Base-by-base conservation (phyloP, 352 stramenopile species). In the Pythium brachiatum region DNA sequence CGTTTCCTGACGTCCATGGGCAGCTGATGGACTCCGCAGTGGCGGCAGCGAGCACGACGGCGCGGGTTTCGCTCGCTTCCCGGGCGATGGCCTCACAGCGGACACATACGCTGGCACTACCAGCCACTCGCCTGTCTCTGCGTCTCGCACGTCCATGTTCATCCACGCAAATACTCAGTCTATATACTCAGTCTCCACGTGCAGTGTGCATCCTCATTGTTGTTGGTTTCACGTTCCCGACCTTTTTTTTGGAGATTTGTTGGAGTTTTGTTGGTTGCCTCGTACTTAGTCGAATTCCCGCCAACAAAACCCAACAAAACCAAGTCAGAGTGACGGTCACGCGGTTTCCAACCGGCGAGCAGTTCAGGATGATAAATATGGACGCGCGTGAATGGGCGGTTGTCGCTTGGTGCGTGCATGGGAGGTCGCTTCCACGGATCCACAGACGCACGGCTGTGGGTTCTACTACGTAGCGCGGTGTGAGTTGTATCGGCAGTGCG, bases 51-150 rank as follows among this genome's bases (percentile, higher is more conserved):
- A 44, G 20, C 52, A 53, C 20, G 39, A 41, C 13, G 18, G 56
- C 13, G 47, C 70, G 64, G 18, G 52, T 34, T 58, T 60, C 12
- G 39, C 23, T 46, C 46, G 61, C 44, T 68, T 57, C 15, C 25
- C 21, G 12, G 50, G 60, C 15, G 57, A 59, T 3, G 36, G 21
- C 21, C 29, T 23, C 55, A 34, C 12, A 20, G 31, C 23, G 3
- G 21, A 3, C 29, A 27, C 26, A 15, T 48, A 46, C 39, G 23
- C 47, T 20, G 43, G 23, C 20, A 89, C 20, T 39, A 80, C 65
- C 27, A 92, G 59, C 32, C 60, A 55, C 59, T 90, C 81, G 4
- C 79, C 79, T 1, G 78, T 91, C 70, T 91, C 82, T 44, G 79
- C 79, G 41, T 91, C 79, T 27, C 61, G 62, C 54, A 89, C 78